Conservation (phyloP, 257 asterid genomes). For the Ajuga chamaepitys region DNA sequence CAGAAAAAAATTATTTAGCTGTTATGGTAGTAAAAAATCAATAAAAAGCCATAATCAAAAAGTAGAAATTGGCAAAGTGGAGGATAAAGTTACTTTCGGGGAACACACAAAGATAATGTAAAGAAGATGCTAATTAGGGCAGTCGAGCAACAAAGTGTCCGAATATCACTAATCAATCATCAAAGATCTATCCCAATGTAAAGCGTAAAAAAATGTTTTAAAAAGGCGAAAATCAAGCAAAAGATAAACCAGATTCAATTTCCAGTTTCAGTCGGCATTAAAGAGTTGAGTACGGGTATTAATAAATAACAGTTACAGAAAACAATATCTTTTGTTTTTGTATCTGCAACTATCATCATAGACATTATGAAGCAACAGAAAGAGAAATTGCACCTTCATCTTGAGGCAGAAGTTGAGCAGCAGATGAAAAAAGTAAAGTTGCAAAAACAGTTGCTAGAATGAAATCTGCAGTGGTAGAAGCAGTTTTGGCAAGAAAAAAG, state of each 20-base stretch:
- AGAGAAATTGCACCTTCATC: slow-evolving; percentile 32
- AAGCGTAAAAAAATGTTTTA: background rate
- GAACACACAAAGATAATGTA: background rate
- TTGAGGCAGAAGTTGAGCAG: slow-evolving; percentile 47
- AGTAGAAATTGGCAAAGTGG: background rate
- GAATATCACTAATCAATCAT: background rate
- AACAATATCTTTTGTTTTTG: too few relatives aligned
- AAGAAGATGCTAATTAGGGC: background rate
- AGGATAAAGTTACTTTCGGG: background rate
- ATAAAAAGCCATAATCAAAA: background rate
- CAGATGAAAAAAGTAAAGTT: slow-evolving; percentile 21
- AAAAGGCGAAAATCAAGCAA: slow-evolving; percentile 6
- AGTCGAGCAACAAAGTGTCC: too few relatives aligned
- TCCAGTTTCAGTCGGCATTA: background rate
- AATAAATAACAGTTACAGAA: background rate
- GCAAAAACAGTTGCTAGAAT: slow-evolving; percentile 16
- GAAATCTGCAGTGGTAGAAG: slow-evolving; percentile 2
- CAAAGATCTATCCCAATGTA: background rate
- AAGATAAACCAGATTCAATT: background rate
- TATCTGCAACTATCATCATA: background rate
- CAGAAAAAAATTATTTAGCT: background rate
- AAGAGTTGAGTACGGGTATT: too few relatives aligned
- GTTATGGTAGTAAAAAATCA: background rate
- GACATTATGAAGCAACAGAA: background rate
- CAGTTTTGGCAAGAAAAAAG: background rate